Evolutionary conservation across 371 early-diverging fungal genomes (phyloP), one percentile per base, ranked within the genome.

Genomic region (Synchytrium microbalum): DNA sequence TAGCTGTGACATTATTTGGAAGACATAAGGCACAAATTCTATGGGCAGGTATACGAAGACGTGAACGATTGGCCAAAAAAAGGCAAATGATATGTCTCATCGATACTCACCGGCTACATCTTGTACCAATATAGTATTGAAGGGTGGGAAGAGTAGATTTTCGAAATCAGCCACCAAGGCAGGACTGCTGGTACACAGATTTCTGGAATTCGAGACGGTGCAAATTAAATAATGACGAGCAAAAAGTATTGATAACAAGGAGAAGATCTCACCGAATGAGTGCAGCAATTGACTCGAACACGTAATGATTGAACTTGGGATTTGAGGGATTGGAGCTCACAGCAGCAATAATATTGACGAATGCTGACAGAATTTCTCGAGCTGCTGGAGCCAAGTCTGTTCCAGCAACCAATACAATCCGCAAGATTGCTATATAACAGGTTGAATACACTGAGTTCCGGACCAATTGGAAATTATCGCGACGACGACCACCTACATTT

Each of bases 291-390:
- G 92, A 82, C 73, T 98, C 99, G 73, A 96, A 98, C 28, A 90
- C 74, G 73, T 86, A 96, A 74, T 98, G 97, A 73, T 91, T 95
- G 88, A 96, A 98, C 58, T 86, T 86, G 2, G 99, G 97, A 75
- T 98, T 96, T 74, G 90, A 89, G 14, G 99, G 99, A 70, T 98
- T 98, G 64, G 81, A 81, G 74, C 89, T 86, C n/a, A 96, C 89
- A 38, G 86, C 75, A n/a, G 80, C 80, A 60, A 96, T 76, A 33
- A 95, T 87, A 25, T 70, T 74, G 0, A 86, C 88, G 65, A 96
- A 71, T 53, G 87, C 83, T 55, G 65, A 75, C 69, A 95, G 65
- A 32, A 92, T 79, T 32, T 26, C 29, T 10, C 29, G 56, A 56
- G 56, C 56, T 56, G 56, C 56, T 29, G 28, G 26, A 23, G 82